These are phyloP conservation scores for Boeremia exigua DNA, from an alignment of 2,329 filamentous ascomycete species.

Conservation along the genomic window DNA sequence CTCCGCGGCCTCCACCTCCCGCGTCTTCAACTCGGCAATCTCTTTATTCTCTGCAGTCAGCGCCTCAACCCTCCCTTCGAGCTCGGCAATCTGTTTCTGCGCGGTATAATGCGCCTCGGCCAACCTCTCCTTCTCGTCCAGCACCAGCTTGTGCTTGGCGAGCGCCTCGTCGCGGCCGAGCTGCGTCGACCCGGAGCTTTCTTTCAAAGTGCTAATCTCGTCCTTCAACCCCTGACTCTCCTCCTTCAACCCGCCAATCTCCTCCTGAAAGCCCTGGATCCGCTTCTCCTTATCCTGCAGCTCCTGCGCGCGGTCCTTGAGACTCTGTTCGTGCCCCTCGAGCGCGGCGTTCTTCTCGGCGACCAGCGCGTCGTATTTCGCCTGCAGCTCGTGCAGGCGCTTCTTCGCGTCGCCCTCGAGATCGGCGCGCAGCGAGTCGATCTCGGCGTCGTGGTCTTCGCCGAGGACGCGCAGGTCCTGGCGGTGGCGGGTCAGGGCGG, in stretches of 20 bases:
- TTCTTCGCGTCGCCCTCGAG: slow-evolving; percentile 46
- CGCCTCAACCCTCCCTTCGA: slow-evolving; percentile 31
- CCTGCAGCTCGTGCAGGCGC: slow-evolving; percentile 39
- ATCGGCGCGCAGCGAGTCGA: slow-evolving; percentile 44
- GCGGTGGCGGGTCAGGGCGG: slow-evolving; percentile 33
- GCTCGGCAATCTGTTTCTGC: slow-evolving; percentile 29
- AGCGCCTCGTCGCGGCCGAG: slow-evolving; percentile 32
- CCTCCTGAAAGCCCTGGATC: no score
- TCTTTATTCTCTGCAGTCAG: slow-evolving; percentile 22
- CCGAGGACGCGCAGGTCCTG: slow-evolving; percentile 39
- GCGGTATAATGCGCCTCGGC: slow-evolving; percentile 30
- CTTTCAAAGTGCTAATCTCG: slow-evolving; percentile 27
- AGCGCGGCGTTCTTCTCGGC: slow-evolving; percentile 35
- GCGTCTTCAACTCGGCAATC: no score
- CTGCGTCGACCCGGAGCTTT: slow-evolving; percentile 32
- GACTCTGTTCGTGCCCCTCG: slow-evolving; percentile 31
- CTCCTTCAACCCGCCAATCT: no score
- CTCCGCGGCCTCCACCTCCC: no score
- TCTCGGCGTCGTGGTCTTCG: slow-evolving; percentile 43
- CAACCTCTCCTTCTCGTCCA: slow-evolving; percentile 31
- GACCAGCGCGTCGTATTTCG: slow-evolving; percentile 40
- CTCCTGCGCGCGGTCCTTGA: slow-evolving; percentile 27
- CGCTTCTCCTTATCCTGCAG: slow-evolving; percentile 27
- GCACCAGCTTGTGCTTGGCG: slow-evolving; percentile 29
- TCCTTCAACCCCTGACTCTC: no score